Base-by-base conservation (phyloP, 2,329 filamentous ascomycete genomes). In the Claviceps pusilla region DNA sequence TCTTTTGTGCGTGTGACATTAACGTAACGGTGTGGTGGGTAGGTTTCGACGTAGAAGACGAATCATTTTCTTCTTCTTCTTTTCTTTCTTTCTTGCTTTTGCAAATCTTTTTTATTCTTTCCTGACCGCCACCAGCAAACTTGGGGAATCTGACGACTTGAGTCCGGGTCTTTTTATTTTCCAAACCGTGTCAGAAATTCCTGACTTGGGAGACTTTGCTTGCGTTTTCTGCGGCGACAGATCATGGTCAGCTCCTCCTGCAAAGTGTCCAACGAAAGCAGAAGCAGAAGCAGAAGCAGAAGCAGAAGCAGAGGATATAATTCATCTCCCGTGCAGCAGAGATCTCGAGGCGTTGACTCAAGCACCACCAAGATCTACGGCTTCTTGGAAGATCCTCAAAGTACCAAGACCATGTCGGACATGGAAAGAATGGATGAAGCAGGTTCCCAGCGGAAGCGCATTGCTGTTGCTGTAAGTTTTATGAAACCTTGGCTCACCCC, bases 391-490 rank as follows among this genome's bases (percentile, higher is more conserved):
- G 48, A 54, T 35, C 5, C 47, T 33, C 46, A 24, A 42, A 4
- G n/a, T 3, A 24, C 16, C 19, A 53, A 48, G n/a, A 43, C 31
- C 31, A 54, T 51, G 50, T 50, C 51, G 4, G 51, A 55, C 24
- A n/a, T 9, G 24, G 55, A 56, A 33, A 55, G 50, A 41, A 51
- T 52, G 31, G 65, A 70, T 1, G 72, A 76, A 11, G 64, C 68
- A 9, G 62, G 71, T 1, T 71, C 73, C 12, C 74, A 77, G 56
- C 69, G 78, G 50, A 81, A 81, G 68, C 71, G 78, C 42, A 80
- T 81, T 59, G 74, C 78, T 31, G 76, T 82, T 57, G 78, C 78
- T 56, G 78, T 82, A 70, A 69, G 78, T 68, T 68, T 39, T 10
- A 19, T 24, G 45, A 35, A n/a, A 14, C 24, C 7, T 33, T 4